Evolutionary conservation across 345 rosid species (phyloP).

Genomic region (Jatropha curcas): DNA sequence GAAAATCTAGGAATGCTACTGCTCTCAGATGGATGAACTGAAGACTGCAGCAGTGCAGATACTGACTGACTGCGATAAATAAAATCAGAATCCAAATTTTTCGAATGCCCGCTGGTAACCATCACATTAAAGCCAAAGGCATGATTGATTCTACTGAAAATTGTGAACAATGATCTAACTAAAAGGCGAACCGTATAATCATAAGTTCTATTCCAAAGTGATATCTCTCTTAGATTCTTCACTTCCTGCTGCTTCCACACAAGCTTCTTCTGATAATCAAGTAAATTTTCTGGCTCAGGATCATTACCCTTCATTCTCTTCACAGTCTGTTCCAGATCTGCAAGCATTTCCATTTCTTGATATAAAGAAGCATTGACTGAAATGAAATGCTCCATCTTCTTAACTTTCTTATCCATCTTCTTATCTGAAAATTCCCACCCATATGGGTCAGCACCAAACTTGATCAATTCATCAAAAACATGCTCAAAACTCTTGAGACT

Average conservation of each 20-base stretch:
- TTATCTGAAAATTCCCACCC: constrained; percentile 69
- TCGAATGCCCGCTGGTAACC: constrained; percentile 43
- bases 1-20: constrained; percentile 58
- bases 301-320: constrained; percentile 67
- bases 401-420: constrained; percentile 83
- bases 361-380: constrained; percentile 67
- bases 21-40: constrained; percentile 53
- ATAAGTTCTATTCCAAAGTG: constrained; percentile 86
- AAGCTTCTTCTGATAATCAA: constrained; percentile 72
- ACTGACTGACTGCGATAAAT: constrained; percentile 66
- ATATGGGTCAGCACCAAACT: constrained; percentile 58
- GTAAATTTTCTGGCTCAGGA: constrained; percentile 53
- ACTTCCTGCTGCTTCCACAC: constrained; percentile 87
- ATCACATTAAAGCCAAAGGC: constrained; percentile 62
- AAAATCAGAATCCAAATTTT: constrained; percentile 49
- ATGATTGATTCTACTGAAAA: constrained; percentile 57
- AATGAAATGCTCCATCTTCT: constrained; percentile 83
- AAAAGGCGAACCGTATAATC: constrained; percentile 69
- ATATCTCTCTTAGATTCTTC: constrained; percentile 62
- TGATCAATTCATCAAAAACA: constrained; percentile 55
- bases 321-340: constrained; percentile 72
- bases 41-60: constrained; percentile 58
- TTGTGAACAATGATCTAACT: constrained; percentile 81
- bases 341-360: constrained; percentile 89
- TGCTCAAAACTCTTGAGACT: constrained; percentile 62